Conservation (phyloP, 1,139 yeast species). For the Groenewaldozyma sp. region DNA sequence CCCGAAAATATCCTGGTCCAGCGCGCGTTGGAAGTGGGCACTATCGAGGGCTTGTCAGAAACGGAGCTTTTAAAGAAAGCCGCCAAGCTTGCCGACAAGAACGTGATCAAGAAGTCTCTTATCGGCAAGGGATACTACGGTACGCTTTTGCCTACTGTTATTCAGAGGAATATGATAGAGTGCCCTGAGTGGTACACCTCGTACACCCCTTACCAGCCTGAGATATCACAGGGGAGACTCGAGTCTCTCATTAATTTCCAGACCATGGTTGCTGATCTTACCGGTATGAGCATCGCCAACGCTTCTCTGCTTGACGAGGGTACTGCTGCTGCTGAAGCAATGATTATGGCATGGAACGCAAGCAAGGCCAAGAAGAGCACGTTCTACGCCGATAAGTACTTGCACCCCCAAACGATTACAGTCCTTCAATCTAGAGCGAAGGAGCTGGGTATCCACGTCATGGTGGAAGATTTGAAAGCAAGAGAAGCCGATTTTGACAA, state of each 20-base stretch:
- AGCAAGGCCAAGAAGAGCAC: conserved; percentile 56
- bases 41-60: conserved; percentile 70
- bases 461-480: conserved; percentile 39
- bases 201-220: conserved; percentile 97
- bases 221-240: conserved; percentile 91
- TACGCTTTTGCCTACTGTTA: conserved; percentile 81
- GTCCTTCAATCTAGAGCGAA: conserved; percentile 73
- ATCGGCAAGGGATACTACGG: conserved; percentile 96
- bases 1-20: conserved; percentile 67
- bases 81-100: conserved; percentile 60
- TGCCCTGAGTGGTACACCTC: conserved; percentile 98
- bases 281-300: conserved; percentile 88
- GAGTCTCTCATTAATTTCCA: conserved; percentile 86
- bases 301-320: conserved; percentile 94
- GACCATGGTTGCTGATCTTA: conserved; percentile 77
- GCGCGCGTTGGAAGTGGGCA: conserved; percentile 54
- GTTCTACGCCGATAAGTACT: conserved; percentile 64
- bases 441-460: conserved; percentile 46
- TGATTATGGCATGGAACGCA: conserved; percentile 71
- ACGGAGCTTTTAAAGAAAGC: conserved; percentile 67
- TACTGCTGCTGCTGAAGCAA: conserved; percentile 97
- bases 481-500: conserved; percentile 45
- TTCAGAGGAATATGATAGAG: conserved; percentile 84
- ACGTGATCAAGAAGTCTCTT: conserved; percentile 58
- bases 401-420: conserved; percentile 79